Conservation (phyloP, 1,284 basidiomycete genomes). For the Hemileia vastatrix region DNA sequence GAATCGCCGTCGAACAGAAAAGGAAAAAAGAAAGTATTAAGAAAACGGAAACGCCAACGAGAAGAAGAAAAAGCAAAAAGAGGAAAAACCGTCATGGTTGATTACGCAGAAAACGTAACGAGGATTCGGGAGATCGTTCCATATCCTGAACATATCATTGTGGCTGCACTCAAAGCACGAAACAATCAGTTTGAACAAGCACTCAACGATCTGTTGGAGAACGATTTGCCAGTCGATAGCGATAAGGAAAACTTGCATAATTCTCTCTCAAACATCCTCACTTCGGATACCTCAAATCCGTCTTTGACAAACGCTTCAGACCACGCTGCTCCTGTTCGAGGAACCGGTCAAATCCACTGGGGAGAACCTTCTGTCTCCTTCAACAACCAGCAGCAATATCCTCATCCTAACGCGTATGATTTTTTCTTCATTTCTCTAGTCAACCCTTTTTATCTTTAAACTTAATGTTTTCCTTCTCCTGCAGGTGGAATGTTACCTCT, state of each 20-base stretch:
- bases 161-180: slow-evolving; percentile 13
- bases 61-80: no score
- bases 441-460: background rate
- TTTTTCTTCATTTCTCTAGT: no score
- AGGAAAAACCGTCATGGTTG: no score
- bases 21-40: no score
- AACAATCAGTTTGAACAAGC: slow-evolving; percentile 13
- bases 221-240: background rate
- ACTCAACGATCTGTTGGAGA: slow-evolving; percentile 14
- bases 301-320: no score
- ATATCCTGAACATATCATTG: no score
- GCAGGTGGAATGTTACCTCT: background rate
- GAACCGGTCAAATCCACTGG: background rate
- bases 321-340: background rate
- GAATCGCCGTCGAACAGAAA: no score
- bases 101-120: no score
- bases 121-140: no score
- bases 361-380: background rate
- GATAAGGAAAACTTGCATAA: slow-evolving; percentile 10
- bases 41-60: no score
- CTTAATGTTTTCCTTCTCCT: background rate
- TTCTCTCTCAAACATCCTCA: slow-evolving; percentile 16
- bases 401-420: no score
- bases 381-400: no score
- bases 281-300: background rate